A percentile compares a stretch with the other conserved stretches of the same genome.
These are phyloP conservation scores for Diospyros lotus DNA, from an alignment of 148 eudicot species.

Conservation along the genomic window DNA sequence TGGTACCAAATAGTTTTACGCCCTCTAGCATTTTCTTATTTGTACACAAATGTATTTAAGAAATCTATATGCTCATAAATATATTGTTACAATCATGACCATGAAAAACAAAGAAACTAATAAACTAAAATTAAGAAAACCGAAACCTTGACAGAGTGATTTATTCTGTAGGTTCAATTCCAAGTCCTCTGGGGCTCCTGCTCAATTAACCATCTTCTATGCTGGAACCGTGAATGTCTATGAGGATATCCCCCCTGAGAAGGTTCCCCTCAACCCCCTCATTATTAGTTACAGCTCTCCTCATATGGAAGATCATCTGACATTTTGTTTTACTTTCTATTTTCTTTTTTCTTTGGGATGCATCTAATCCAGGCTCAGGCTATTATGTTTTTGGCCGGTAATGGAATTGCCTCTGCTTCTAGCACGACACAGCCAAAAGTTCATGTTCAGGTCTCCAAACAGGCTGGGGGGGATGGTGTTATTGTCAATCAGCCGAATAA, in stretches of 20 bases:
- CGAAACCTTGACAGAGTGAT: background rate
- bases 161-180: slow-evolving; percentile 30
- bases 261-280: slow-evolving; percentile 30
- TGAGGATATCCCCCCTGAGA: slow-evolving; percentile 54
- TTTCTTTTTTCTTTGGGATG: background rate
- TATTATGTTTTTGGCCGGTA: slow-evolving; percentile 61
- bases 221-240: slow-evolving; percentile 46
- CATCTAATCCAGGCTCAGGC: slow-evolving; percentile 51
- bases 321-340: background rate
- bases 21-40: background rate
- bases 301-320: background rate
- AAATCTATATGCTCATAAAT: background rate
- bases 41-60: too few species aligned
- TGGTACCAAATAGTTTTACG: slow-evolving; percentile 23
- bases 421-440: slow-evolving; percentile 25
- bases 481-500: slow-evolving; percentile 19
- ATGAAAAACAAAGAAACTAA: background rate
- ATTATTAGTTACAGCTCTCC: background rate
- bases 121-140: background rate
- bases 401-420: slow-evolving; percentile 18
- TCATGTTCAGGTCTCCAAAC: slow-evolving; percentile 28
- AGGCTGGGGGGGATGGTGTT: slow-evolving; percentile 23
- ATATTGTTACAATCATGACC: background rate
- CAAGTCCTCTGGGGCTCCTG: slow-evolving; percentile 31
- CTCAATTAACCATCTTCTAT: slow-evolving; percentile 58